Percentiles rank a stretch among this genome's conserved stretches.
phyloP scores from a whole-genome alignment of 106 monocot species.

The Vanilla planifolia region DNA sequence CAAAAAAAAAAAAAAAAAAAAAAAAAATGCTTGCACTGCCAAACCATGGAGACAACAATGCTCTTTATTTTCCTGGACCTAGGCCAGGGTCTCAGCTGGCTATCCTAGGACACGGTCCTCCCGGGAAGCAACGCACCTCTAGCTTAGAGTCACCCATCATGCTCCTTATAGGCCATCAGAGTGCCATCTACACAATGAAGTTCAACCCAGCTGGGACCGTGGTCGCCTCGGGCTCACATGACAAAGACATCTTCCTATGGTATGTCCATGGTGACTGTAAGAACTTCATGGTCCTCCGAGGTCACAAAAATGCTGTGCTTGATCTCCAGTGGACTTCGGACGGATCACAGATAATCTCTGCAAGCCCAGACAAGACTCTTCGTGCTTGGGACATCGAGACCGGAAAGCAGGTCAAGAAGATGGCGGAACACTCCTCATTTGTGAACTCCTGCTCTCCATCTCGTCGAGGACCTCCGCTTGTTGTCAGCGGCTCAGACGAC shows the following conservation, averaged over 20 bases:
- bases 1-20: too few relatives aligned
- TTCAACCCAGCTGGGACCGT: slow-evolving; percentile 84
- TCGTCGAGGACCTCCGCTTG: slow-evolving; percentile 75
- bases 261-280: slow-evolving; percentile 85
- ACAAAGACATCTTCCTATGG: slow-evolving; percentile 91
- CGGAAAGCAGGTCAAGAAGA: slow-evolving; percentile 93
- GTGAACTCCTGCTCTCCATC: slow-evolving; percentile 86
- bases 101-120: background rate
- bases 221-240: slow-evolving; percentile 93
- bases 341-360: slow-evolving; percentile 71
- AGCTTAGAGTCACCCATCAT: slow-evolving; percentile 91
- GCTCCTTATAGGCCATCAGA: slow-evolving; percentile 90
- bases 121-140: slow-evolving; percentile 48
- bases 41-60: slow-evolving; percentile 7
- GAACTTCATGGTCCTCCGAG: slow-evolving; percentile 79
- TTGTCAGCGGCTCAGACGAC: slow-evolving; percentile 93
- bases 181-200: slow-evolving; percentile 85
- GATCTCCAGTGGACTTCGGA: slow-evolving; percentile 92
- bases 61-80: background rate
- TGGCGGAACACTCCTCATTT: slow-evolving; percentile 84
- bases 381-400: slow-evolving; percentile 92
- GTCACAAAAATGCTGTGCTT: slow-evolving; percentile 89
- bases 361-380: slow-evolving; percentile 89
- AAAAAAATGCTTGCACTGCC: slow-evolving; percentile 7
- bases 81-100: background rate